A percentile compares a stretch with the other conserved stretches of the same genome.
Evolutionary conservation across 495 filamentous ascomycete species (phyloP).

Genomic region (Bacidia gigantensis): DNA sequence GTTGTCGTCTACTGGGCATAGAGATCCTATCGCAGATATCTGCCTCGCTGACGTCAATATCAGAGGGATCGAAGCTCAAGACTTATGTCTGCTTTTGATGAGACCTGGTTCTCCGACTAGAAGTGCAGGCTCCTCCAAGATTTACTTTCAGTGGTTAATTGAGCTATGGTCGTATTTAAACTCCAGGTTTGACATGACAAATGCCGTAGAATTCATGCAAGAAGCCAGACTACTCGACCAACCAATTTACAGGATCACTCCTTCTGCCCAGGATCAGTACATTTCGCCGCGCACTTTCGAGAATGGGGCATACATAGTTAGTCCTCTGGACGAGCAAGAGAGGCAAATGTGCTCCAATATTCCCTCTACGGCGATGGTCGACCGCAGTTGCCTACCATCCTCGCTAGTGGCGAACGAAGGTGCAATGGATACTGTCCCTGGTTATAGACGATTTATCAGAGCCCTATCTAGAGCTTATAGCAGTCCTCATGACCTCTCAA

Average conservation of each 20-base stretch:
- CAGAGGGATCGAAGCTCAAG: conserved; percentile 5
- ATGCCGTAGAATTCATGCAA: background rate
- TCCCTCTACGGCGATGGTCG: background rate
- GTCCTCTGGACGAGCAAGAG: background rate
- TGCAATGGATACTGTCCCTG: background rate
- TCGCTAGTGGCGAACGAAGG: background rate
- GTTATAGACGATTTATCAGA: conserved; percentile 6
- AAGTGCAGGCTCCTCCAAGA: background rate
- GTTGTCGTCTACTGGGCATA: no score
- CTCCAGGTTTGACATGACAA: background rate
- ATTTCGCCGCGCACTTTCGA: conserved; percentile 8
- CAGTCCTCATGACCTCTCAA: background rate
- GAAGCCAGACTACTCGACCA: conserved; percentile 2
- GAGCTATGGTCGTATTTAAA: conserved; percentile 20
- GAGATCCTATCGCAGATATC: background rate
- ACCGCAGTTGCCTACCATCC: conserved; percentile 3
- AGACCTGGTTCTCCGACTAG: background rate
- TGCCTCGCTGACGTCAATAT: conserved; percentile 14
- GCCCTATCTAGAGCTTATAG: background rate
- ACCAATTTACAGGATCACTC: conserved; percentile 12
- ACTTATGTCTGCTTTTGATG: background rate
- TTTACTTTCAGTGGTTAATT: conserved; percentile 14
- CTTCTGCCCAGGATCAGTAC: conserved; percentile 7
- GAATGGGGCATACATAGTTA: conserved; percentile 4
- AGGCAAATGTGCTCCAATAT: conserved; percentile 5